Evolutionary conservation across 106 monocot species (phyloP).

Genomic region (Platanthera zijinensis): DNA sequence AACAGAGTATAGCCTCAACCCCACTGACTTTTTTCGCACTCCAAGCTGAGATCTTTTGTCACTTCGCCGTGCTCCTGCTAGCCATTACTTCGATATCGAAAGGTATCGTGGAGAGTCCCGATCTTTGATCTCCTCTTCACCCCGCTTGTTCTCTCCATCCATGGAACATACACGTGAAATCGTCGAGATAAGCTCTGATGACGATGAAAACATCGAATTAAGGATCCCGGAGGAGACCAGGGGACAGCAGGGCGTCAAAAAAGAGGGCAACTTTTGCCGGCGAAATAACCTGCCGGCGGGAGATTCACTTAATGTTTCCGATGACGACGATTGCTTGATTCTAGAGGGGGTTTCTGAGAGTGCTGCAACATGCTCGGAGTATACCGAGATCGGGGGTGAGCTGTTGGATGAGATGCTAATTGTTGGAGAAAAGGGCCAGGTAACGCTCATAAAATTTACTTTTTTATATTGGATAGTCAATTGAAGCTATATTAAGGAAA

Average conservation of each 20-base stretch:
- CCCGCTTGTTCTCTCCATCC: not conserved
- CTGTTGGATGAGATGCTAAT: conserved; percentile 10
- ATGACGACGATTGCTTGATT: conserved; percentile 6
- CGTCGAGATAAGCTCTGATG: conserved; percentile 5
- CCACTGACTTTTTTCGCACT: not conserved
- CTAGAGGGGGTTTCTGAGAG: not conserved
- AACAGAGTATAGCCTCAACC: too few species aligned
- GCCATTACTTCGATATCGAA: not conserved
- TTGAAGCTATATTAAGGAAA: not conserved
- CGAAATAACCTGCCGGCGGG: not conserved
- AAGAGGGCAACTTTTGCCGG: not conserved
- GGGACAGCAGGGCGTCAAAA: not conserved
- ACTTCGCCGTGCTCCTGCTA: not conserved
- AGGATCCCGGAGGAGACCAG: not conserved
- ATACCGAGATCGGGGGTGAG: conserved; percentile 4
- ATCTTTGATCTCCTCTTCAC: not conserved
- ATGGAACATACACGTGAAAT: not conserved
- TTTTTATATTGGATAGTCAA: too few species aligned
- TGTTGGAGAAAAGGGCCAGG: conserved; percentile 10
- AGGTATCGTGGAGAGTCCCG: not conserved
- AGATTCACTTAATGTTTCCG: not conserved
- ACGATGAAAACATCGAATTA: not conserved
- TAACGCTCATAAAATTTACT: not conserved
- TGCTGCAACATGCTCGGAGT: not conserved
- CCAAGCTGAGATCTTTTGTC: not conserved